Percentiles rank a stretch among this genome's conserved stretches.
Evolutionary conservation across 1,284 basidiomycete genomes (phyloP).

Genomic region (Boletus austroedulis): DNA sequence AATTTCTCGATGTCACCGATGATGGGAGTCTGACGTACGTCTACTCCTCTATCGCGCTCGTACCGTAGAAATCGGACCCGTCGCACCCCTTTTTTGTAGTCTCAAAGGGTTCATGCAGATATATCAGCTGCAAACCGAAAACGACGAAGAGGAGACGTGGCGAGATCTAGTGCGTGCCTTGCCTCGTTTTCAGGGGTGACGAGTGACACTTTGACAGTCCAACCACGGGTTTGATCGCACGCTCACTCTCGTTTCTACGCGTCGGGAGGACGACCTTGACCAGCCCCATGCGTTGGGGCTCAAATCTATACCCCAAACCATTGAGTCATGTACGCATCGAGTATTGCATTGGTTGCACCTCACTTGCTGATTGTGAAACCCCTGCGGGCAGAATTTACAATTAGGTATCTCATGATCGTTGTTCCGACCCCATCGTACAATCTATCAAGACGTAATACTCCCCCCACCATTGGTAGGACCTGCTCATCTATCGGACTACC

Average conservation of each 20-base stretch:
- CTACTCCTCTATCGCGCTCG: not conserved
- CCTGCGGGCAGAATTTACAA: conserved; percentile 20
- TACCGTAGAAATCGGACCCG: not conserved
- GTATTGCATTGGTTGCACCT: not conserved
- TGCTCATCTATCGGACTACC: conserved; percentile 7
- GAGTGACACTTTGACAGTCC: conserved; percentile 42
- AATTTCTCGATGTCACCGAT: conserved; percentile 71
- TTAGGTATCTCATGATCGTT: conserved; percentile 5
- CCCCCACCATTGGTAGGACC: not conserved
- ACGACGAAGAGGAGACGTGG: conserved; percentile 81
- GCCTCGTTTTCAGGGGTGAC: not conserved
- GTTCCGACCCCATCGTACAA: conserved; percentile 9
- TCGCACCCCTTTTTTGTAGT: conserved; percentile 35
- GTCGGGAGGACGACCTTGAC: conserved; percentile 50
- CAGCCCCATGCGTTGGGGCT: conserved; percentile 7
- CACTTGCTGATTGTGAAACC: conserved; percentile 3
- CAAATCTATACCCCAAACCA: conserved; percentile 12
- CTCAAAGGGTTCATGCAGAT: conserved; percentile 77
- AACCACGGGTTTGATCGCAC: conserved; percentile 72
- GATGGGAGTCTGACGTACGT: conserved; percentile 72
- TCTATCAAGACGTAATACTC: conserved; percentile 21
- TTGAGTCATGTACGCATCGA: conserved; percentile 19
- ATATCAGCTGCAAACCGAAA: conserved; percentile 77
- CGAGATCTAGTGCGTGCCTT: conserved; percentile 58
- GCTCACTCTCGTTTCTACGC: conserved; percentile 55